Base-by-base conservation (phyloP, 1,284 basidiomycete genomes). In the Tylopilus orsonianus region DNA sequence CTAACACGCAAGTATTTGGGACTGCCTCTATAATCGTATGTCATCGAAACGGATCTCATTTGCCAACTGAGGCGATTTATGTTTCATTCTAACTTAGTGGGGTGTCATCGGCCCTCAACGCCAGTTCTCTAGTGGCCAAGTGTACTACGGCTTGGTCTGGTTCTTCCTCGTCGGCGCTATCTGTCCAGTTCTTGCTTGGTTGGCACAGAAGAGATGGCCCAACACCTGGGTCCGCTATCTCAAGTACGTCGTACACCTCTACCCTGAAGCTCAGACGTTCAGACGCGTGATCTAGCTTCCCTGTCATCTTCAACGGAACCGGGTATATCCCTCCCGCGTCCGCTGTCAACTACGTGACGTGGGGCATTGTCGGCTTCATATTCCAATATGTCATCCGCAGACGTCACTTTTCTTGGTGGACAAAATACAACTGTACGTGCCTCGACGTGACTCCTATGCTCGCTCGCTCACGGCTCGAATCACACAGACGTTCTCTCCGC, bases 131-230 rank as follows among this genome's bases (percentile, higher is more conserved):
- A 16, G 38, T 13, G 64, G 62, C 4, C 61, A 67, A 37, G 48
- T 66, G 6, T 64, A 66, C 41, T 2, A 67, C 19, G 7, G 54
- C 54, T 63, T 78, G 20, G 56, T 72, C 45, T 79, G 75, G 73
- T 79, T 79, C 66, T 84, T 84, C 77, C 71, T 82, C 42, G 56
- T 80, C 41, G 82, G 81, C 19, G 70, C 75, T 18, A 29, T 73
- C 19, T 64, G 67, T 26, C 80, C 81, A 0, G 40, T 78, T 30
- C 50, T 66, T 27, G 67, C 65, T 8, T 78, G 62, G 54, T 45
- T 72, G 23, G 61, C 71, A 48, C 68, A 69, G 37, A 64, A 66
- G 44, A 65, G 59, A 53, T 79, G 67, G 70, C 77, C 71, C 48
- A 73, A 74, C 58, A 67, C 67, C 19, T 67, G 69, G 60, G 58